phyloP scores from a whole-genome alignment of 768 basidiomycete species.

The Suillus plorans region DNA sequence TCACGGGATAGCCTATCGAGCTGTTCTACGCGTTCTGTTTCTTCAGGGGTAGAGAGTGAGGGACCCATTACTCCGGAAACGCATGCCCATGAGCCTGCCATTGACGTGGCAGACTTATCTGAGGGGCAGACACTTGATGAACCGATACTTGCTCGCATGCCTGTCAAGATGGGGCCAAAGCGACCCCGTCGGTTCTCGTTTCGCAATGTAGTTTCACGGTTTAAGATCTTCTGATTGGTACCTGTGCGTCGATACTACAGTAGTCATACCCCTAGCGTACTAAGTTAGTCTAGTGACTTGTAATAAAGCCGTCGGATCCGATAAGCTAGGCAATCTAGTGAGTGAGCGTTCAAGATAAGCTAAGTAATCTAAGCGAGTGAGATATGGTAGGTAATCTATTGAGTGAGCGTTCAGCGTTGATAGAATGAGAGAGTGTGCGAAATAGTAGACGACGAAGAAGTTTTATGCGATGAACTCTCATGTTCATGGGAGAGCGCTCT shows the following conservation, averaged over 20 bases:
- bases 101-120: conserved; percentile 44
- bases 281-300: neutral
- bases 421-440: conserved; percentile 14
- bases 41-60: conserved; percentile 29
- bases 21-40: conserved; percentile 1
- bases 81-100: conserved; percentile 38
- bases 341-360: neutral
- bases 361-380: neutral
- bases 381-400: neutral
- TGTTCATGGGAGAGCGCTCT: conserved; percentile 12
- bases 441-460: conserved; percentile 4
- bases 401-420: neutral
- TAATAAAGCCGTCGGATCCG: neutral
- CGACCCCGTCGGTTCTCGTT: neutral
- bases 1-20: neutral
- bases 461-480: conserved; percentile 16
- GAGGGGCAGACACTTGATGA: conserved; percentile 30
- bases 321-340: neutral
- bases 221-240: neutral
- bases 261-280: neutral
- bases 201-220: conserved; percentile 1
- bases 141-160: neutral
- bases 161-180: neutral
- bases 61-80: conserved; percentile 52
- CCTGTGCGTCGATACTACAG: neutral